phyloP scores from a whole-genome alignment of 1,139 yeast species.

The Taphrina wiesneri region DNA sequence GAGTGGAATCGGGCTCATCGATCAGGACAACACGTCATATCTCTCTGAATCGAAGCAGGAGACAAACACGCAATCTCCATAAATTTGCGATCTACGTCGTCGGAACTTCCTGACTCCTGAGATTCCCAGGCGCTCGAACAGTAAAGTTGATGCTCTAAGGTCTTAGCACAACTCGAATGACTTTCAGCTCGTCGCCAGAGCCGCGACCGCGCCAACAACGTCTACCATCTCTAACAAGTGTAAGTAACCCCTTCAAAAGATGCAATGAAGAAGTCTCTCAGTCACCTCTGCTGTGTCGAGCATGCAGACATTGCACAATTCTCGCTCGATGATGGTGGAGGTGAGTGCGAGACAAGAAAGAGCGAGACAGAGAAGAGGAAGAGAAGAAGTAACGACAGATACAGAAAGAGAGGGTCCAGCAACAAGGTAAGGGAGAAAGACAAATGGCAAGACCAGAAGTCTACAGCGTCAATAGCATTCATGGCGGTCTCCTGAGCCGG shows the following conservation, averaged over 20 bases:
- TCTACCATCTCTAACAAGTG: slow-evolving; percentile 18
- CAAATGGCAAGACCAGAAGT: not conserved
- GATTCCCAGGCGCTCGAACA: not conserved
- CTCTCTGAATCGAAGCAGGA: not conserved
- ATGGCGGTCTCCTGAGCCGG: not conserved
- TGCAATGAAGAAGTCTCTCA: not conserved
- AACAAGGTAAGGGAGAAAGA: not conserved
- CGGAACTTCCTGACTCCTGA: not conserved
- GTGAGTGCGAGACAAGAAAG: not conserved
- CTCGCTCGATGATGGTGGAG: not conserved
- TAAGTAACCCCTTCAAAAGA: not conserved
- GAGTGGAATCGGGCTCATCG: not conserved
- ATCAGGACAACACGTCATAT: not conserved
- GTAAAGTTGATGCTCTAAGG: not conserved
- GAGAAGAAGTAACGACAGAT: not conserved
- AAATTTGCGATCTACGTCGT: not conserved
- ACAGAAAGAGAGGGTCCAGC: not conserved
- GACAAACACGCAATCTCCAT: slow-evolving; percentile 10
- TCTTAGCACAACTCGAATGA: not conserved
- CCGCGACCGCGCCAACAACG: slow-evolving; percentile 20
- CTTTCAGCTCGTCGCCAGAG: slow-evolving; percentile 8
- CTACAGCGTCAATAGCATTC: not conserved
- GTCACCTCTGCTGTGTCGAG: not conserved
- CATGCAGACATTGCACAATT: not conserved
- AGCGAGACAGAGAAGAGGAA: not conserved